Base-by-base conservation (phyloP, 345 rosid species). In the Dipteronia sinensis region DNA sequence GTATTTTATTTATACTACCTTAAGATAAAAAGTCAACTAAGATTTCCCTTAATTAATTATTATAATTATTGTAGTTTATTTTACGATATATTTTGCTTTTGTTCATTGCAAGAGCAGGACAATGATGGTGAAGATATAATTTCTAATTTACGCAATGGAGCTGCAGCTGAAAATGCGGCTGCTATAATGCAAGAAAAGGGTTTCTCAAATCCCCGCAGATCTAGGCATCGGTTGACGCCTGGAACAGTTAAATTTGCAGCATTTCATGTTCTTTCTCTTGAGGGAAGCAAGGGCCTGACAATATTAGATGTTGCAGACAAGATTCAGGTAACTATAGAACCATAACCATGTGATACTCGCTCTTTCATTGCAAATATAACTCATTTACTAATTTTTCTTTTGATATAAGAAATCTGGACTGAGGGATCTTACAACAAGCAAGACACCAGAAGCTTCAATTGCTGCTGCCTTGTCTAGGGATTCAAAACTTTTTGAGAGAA, bases 161-260 rank as follows among this genome's bases (percentile, higher is more conserved):
- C 81, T 27, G 93, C 98, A 13, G 98, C 89, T 75, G 92, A 89
- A 85, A 91, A 91, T 73, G 97, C 97, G 59, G 87, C 92, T 80
- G 87, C 97, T 61, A 88, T 85, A 85, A 92, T 94, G 97, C 98
- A 86, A 85, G 94, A 91, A 85, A 90, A 89, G 77, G 96, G 98
- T 67, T 85, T 85, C 80, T 83, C 94, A 69, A 90, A 87, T 83
- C 84, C 83, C 8, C 88, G 92, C 34, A 91, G 94, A 85, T 94
- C 97, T 74, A 91, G 97, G 83, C 97, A 94, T 87, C 90, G 96
- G 27, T 84, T 94, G 86, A 94, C 97, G 17, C 96, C 97, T 76
- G 98, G 98, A 73, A 94, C 98, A 62, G 98, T 94, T 77, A 94
- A 94, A 75, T 94, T 89, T 83, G 97, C 98, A 62, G 97, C 98